Base-by-base conservation (phyloP, 371 early-diverging fungal species). In the Mucor irregularis region DNA sequence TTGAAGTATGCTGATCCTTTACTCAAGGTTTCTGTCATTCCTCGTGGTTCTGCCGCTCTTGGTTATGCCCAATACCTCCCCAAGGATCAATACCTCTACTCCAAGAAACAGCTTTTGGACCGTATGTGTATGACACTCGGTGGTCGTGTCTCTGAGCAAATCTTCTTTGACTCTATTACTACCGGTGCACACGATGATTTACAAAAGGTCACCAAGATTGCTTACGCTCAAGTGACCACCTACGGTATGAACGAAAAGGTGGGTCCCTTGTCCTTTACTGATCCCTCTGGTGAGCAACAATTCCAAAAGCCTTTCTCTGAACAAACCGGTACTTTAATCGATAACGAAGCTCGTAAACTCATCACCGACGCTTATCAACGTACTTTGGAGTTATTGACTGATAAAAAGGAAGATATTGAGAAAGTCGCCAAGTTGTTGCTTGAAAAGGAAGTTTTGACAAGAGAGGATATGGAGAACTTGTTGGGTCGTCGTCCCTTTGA, bases 51-150 rank as follows among this genome's bases (percentile, higher is more conserved):
- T 7, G 97, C 91, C 31, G 97, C 99, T 24, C 85, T 99, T 22
- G 99, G 99, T 22, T 99, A 97, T 76, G 99, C 99, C 26, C 99
- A 98, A 76, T 98, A 97, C 69, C 64, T 99, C 58, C 99, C 99
- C 62, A 95, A 96, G 76, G 99, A 99, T 58, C 91, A 95, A 76
- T 95, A 96, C 71, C 73, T 99, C 58, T 93, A 95, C 65, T 92
- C 94, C 30, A 91, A 90, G 13, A 86, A 84, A 34, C 97, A 98
- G 66, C 80, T 99, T 40, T 71, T 90, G 58, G 99, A 99, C 73
- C 92, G 96, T 72, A 97, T 97, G 94, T 92, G 92, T 66, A 98
- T 98, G 98, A 95, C 98, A 16, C 80, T 97, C 8, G 99, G 96
- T 46, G 97, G 99, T 2, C 93, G 99, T 46, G 96, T 90, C 1